These are phyloP conservation scores for Baeospora myosura DNA, from an alignment of 1,284 basidiomycete species.

Conservation along the genomic window DNA sequence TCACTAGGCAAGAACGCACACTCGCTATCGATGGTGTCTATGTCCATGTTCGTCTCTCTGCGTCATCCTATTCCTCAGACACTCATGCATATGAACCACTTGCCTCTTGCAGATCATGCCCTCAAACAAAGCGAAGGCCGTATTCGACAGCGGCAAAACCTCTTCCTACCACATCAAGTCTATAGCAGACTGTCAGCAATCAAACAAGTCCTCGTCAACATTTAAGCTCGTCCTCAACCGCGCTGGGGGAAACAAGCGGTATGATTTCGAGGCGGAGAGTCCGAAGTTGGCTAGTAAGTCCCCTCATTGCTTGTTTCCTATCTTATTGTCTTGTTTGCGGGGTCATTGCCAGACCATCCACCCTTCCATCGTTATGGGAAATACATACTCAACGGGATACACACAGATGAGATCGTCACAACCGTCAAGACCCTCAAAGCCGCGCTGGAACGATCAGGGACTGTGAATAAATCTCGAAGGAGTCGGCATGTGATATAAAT, in stretches of 20 bases:
- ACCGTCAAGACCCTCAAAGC: slow-evolving; percentile 55
- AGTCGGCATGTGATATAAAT: slow-evolving; percentile 38
- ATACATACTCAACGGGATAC: too few species aligned
- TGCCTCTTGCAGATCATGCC: slow-evolving; percentile 79
- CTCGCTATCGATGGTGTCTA: slow-evolving; percentile 95
- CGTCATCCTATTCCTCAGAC: slow-evolving; percentile 1
- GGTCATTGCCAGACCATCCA: too few species aligned
- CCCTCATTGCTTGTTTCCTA: not conserved
- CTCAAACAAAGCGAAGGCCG: slow-evolving; percentile 70
- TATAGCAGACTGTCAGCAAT: slow-evolving; percentile 79
- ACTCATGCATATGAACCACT: not conserved
- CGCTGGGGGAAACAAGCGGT: slow-evolving; percentile 73
- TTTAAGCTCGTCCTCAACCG: slow-evolving; percentile 66
- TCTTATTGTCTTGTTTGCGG: not conserved
- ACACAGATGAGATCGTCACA: slow-evolving; percentile 69
- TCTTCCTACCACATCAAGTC: slow-evolving; percentile 89
- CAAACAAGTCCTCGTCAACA: slow-evolving; percentile 69
- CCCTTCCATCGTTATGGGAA: not conserved
- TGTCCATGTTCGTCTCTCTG: slow-evolving; percentile 64
- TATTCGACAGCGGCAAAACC: slow-evolving; percentile 85
- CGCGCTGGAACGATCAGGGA: slow-evolving; percentile 51
- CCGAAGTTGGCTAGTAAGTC: slow-evolving; percentile 69
- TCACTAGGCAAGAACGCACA: slow-evolving; percentile 83
- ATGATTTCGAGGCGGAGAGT: slow-evolving; percentile 96
- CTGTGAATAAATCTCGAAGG: slow-evolving; percentile 47